Evolutionary conservation across 2,329 filamentous ascomycete genomes (phyloP).

Genomic region (Coccinonectria pachysandricola): DNA sequence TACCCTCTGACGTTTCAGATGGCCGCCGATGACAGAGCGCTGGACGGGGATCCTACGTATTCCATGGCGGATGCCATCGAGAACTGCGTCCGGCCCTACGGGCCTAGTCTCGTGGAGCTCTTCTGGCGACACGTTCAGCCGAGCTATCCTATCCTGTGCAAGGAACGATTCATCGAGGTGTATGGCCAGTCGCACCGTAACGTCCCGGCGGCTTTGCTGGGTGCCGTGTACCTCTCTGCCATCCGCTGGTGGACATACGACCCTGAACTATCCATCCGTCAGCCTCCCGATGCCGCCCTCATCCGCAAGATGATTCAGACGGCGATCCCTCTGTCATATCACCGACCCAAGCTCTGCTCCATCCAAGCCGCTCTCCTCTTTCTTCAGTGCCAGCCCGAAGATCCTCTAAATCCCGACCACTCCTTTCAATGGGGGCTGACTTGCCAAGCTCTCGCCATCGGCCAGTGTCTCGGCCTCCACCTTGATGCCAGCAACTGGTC

Average conservation of each 20-base stretch:
- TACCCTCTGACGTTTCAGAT: conserved; percentile 25
- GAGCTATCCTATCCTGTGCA: conserved; percentile 41
- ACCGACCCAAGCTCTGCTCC: conserved; percentile 21
- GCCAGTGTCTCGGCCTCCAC: conserved; percentile 43
- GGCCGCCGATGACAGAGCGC: conserved; percentile 21
- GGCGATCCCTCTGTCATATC: conserved; percentile 19
- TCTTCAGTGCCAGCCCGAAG: conserved; percentile 21
- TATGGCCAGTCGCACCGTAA: conserved; percentile 40
- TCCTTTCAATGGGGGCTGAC: conserved; percentile 28
- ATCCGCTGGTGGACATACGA: conserved; percentile 44
- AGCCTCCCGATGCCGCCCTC: conserved; percentile 15
- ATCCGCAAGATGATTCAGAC: conserved; percentile 15
- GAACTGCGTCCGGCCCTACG: conserved; percentile 46
- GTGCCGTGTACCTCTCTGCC: conserved; percentile 44
- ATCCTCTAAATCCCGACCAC: conserved; percentile 25
- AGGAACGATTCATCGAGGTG: conserved; percentile 42
- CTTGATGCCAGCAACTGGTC: conserved; percentile 46
- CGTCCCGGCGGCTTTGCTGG: conserved; percentile 42
- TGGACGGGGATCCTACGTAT: conserved; percentile 16
- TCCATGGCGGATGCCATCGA: conserved; percentile 38
- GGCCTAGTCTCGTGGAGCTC: conserved; percentile 47
- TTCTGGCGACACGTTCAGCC: conserved; percentile 51
- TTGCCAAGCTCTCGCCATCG: conserved; percentile 36
- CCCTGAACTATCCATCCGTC: conserved; percentile 20
- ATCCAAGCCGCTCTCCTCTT: conserved; percentile 20